Evolutionary conservation across 768 basidiomycete species (phyloP).

Genomic region (Leccinellum luteum): DNA sequence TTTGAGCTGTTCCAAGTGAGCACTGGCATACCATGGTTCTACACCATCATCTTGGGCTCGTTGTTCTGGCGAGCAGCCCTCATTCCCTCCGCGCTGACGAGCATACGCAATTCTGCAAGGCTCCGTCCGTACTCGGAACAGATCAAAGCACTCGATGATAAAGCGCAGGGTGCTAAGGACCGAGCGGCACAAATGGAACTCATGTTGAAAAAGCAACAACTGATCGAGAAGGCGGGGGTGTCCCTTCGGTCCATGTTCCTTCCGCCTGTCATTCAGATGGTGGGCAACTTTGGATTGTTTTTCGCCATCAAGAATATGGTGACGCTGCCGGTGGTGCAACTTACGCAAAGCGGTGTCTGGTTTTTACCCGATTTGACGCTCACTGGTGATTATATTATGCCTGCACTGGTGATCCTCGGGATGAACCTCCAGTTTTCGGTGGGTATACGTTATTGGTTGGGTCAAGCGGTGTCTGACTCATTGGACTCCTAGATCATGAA

Average conservation of each 20-base stretch:
- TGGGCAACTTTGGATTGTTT: slow-evolving; percentile 80
- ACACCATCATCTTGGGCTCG: slow-evolving; percentile 70
- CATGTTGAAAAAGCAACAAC: slow-evolving; percentile 43
- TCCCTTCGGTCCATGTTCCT: slow-evolving; percentile 54
- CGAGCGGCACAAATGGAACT: slow-evolving; percentile 40
- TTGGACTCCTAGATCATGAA: slow-evolving; percentile 38
- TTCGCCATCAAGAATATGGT: slow-evolving; percentile 75
- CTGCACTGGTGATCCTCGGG: slow-evolving; percentile 50
- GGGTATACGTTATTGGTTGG: slow-evolving; percentile 23
- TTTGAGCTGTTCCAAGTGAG: slow-evolving; percentile 68
- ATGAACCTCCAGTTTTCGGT: slow-evolving; percentile 75
- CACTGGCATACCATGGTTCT: slow-evolving; percentile 79
- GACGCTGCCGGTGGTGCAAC: slow-evolving; percentile 65
- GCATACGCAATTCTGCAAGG: slow-evolving; percentile 52
- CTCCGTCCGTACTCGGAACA: slow-evolving; percentile 40
- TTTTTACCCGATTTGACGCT: slow-evolving; percentile 77
- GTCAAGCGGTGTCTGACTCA: not conserved
- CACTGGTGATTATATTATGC: slow-evolving; percentile 78
- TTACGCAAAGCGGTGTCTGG: slow-evolving; percentile 71
- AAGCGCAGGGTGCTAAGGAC: slow-evolving; percentile 36
- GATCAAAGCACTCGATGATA: slow-evolving; percentile 52
- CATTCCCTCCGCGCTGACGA: slow-evolving; percentile 58
- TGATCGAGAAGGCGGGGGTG: slow-evolving; percentile 67
- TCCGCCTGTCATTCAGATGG: slow-evolving; percentile 64
- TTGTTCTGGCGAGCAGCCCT: slow-evolving; percentile 58